These are phyloP conservation scores for Lophiotrema nucula DNA, from an alignment of 495 filamentous ascomycete genomes.

Conservation along the genomic window DNA sequence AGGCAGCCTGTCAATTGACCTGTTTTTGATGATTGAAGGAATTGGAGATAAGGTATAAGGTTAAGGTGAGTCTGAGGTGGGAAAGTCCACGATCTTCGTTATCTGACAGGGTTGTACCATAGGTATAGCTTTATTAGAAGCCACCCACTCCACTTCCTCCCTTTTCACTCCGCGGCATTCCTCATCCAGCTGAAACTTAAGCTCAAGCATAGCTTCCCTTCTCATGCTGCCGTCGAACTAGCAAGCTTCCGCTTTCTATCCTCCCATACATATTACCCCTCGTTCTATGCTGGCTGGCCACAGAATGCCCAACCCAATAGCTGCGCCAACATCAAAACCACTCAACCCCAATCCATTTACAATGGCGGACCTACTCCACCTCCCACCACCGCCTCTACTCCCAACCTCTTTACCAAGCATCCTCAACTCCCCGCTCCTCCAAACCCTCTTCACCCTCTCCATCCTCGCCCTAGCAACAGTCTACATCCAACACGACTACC, in stretches of 20 bases:
- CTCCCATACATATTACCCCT: neutral
- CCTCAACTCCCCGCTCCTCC: neutral
- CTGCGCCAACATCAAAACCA: neutral
- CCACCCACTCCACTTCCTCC: too few relatives aligned
- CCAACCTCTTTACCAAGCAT: too few relatives aligned
- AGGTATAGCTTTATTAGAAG: too few relatives aligned
- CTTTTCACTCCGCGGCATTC: too few relatives aligned
- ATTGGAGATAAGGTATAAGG: too few relatives aligned
- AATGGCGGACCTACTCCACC: neutral
- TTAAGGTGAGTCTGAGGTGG: too few relatives aligned
- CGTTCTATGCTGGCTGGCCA: neutral
- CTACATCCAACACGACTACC: conserved; percentile 68
- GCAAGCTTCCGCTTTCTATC: neutral
- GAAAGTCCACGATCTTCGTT: too few relatives aligned
- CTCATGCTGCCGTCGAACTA: too few relatives aligned
- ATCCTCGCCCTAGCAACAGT: conserved; percentile 45
- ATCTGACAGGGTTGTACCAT: too few relatives aligned
- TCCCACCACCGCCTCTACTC: neutral
- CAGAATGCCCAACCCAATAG: neutral
- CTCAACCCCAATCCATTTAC: neutral
- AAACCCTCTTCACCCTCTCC: conserved; percentile 6
- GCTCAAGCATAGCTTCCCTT: too few relatives aligned
- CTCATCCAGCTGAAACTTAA: too few relatives aligned
- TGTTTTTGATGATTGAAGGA: neutral
- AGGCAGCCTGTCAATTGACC: neutral